phyloP scores from a whole-genome alignment of 305 asterid species.

The Fraxinus paxiana region DNA sequence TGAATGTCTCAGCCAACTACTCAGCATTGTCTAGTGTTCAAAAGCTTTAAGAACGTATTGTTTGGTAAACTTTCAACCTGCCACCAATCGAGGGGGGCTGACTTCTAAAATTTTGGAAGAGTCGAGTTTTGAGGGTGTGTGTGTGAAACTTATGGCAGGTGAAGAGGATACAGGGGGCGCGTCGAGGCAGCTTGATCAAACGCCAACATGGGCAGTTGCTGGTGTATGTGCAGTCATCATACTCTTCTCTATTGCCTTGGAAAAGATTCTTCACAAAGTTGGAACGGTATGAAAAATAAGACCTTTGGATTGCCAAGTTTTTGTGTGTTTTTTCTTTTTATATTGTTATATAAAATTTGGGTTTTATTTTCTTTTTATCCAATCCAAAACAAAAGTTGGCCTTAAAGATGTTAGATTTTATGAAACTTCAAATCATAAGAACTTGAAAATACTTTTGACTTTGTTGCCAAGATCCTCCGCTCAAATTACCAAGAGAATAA shows the following conservation, averaged over 20 bases:
- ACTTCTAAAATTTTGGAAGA: neutral
- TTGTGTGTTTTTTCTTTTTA: neutral
- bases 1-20: neutral
- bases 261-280: constrained; percentile 61
- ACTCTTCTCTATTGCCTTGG: constrained; percentile 54
- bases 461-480: too few species aligned
- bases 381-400: neutral
- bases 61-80: neutral
- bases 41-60: neutral
- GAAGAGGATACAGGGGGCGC: constrained; percentile 19
- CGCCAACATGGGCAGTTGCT: constrained; percentile 83
- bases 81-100: neutral
- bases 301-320: neutral
- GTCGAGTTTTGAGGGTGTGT: neutral
- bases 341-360: neutral
- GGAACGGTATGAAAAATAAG: constrained; percentile 39
- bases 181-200: constrained; percentile 53
- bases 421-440: too few species aligned
- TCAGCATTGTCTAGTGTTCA: neutral
- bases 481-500: too few species aligned
- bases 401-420: neutral
- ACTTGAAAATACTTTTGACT: too few species aligned
- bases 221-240: constrained; percentile 71
- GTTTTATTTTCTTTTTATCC: neutral
- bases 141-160: constrained; percentile 35